Evolutionary conservation across 1,139 yeast species (phyloP).

Genomic region (Yamadazyma kanchanaburiensis): DNA sequence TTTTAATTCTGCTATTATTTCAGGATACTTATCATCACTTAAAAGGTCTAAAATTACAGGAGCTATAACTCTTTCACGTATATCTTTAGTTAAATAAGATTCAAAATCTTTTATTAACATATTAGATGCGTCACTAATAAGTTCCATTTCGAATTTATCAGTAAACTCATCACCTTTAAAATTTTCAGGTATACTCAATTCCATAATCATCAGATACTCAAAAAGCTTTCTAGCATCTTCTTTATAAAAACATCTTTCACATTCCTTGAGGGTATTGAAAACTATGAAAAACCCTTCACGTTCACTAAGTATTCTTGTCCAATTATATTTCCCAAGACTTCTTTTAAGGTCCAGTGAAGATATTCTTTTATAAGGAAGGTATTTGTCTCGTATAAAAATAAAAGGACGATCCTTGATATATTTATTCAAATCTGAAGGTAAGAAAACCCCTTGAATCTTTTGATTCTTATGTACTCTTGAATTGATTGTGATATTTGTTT

Average conservation of each 20-base stretch:
- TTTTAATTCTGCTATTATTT: slow-evolving; percentile 43
- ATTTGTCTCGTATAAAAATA: slow-evolving; percentile 51
- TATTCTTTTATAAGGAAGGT: slow-evolving; percentile 49
- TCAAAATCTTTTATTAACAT: slow-evolving; percentile 63
- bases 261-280: slow-evolving; percentile 61
- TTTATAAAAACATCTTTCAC: slow-evolving; percentile 59
- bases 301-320: slow-evolving; percentile 65
- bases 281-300: slow-evolving; percentile 67
- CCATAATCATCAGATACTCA: slow-evolving; percentile 55
- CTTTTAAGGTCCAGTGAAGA: slow-evolving; percentile 54
- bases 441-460: slow-evolving; percentile 28
- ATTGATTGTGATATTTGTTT: slow-evolving; percentile 30
- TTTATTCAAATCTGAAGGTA: slow-evolving; percentile 45
- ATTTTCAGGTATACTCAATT: slow-evolving; percentile 44
- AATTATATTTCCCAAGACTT: slow-evolving; percentile 51
- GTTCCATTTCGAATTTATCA: slow-evolving; percentile 17
- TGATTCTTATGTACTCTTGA: slow-evolving; percentile 31
- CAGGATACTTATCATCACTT: slow-evolving; percentile 58
- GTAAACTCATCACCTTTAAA: slow-evolving; percentile 10
- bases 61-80: slow-evolving; percentile 71
- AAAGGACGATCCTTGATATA: slow-evolving; percentile 55
- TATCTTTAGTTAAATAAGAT: slow-evolving; percentile 63
- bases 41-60: slow-evolving; percentile 65
- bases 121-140: slow-evolving; percentile 56
- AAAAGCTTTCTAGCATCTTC: slow-evolving; percentile 62